Conservation (phyloP, 257 asterid genomes). For the Handroanthus guayacan region DNA sequence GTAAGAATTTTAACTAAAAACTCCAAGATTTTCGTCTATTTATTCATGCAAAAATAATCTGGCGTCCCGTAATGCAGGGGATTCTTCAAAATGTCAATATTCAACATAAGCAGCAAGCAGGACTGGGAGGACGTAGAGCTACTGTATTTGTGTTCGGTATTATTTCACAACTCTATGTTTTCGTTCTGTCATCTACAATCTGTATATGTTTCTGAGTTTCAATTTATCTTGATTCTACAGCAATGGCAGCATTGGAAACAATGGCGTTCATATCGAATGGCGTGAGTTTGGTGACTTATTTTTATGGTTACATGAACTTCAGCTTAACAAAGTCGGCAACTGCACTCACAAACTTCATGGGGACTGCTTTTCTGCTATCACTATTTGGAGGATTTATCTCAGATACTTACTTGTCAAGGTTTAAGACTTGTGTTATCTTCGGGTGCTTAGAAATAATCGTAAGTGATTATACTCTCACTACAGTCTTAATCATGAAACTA, state of each 20-base stretch:
- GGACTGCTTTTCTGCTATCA: constrained; percentile 60
- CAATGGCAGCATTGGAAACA: constrained; percentile 57
- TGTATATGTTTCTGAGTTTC: constrained; percentile 12
- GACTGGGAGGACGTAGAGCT: too few species aligned
- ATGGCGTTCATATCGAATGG: constrained; percentile 64
- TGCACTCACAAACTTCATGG: constrained; percentile 67
- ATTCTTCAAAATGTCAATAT: too few species aligned
- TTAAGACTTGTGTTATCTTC: constrained; percentile 63
- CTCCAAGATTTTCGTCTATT: too few species aligned
- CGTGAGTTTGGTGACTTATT: constrained; percentile 70
- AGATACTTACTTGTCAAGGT: constrained; percentile 67
- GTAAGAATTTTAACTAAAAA: too few species aligned
- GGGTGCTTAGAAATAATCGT: constrained; percentile 65
- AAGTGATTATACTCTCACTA: constrained; percentile 7
- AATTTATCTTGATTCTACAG: constrained; percentile 42
- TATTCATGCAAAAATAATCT: too few species aligned
- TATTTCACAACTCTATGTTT: too few species aligned
- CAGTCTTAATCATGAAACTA: too few species aligned
- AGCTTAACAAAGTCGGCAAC: constrained; percentile 65
- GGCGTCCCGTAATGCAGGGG: too few species aligned
- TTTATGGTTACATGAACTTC: constrained; percentile 69
- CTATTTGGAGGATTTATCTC: constrained; percentile 66
- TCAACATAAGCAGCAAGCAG: too few species aligned
- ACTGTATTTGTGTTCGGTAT: too few species aligned
- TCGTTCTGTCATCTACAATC: too few species aligned